phyloP scores from a whole-genome alignment of 2,329 filamentous ascomycete species.

The Xylariaceae sp. region DNA sequence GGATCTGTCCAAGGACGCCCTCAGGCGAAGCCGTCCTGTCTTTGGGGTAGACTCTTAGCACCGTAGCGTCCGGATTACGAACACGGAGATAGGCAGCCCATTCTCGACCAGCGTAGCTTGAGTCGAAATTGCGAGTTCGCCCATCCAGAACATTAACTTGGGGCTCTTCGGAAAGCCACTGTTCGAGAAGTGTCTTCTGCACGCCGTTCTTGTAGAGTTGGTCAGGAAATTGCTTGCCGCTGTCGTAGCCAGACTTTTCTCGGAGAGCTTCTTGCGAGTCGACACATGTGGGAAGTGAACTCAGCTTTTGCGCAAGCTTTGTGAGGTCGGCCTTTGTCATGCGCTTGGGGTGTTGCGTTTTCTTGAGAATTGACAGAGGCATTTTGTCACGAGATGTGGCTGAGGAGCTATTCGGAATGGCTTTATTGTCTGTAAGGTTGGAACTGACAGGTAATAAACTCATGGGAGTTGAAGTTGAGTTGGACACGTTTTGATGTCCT shows the following conservation, averaged over 20 bases:
- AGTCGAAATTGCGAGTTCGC: conserved; percentile 2
- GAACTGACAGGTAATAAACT: too few relatives aligned
- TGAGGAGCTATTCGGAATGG: too few relatives aligned
- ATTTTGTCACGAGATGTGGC: too few relatives aligned
- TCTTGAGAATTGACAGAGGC: too few relatives aligned
- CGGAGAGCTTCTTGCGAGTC: too few relatives aligned
- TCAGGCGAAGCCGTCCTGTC: conserved; percentile 1
- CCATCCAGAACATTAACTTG: conserved; percentile 10
- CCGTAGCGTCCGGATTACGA: conserved; percentile 3
- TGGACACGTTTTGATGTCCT: too few relatives aligned
- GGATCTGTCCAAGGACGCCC: conserved; percentile 11
- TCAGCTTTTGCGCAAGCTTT: too few relatives aligned
- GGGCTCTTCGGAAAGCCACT: conserved; percentile 7
- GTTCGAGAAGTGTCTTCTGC: conserved; percentile 5
- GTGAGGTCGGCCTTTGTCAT: too few relatives aligned
- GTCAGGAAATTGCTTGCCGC: conserved; percentile 11
- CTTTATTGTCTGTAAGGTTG: too few relatives aligned
- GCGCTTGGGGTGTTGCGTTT: too few relatives aligned
- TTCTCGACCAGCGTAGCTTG: conserved; percentile 13
- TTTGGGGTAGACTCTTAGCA: conserved; percentile 19
- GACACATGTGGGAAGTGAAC: too few relatives aligned
- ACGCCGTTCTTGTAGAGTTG: conserved; percentile 14
- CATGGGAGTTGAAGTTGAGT: too few relatives aligned
- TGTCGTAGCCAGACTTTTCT: conserved; percentile 7
- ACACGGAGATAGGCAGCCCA: conserved; percentile 19